phyloP scores from a whole-genome alignment of 306 rosid species.

The Prunus salicina region DNA sequence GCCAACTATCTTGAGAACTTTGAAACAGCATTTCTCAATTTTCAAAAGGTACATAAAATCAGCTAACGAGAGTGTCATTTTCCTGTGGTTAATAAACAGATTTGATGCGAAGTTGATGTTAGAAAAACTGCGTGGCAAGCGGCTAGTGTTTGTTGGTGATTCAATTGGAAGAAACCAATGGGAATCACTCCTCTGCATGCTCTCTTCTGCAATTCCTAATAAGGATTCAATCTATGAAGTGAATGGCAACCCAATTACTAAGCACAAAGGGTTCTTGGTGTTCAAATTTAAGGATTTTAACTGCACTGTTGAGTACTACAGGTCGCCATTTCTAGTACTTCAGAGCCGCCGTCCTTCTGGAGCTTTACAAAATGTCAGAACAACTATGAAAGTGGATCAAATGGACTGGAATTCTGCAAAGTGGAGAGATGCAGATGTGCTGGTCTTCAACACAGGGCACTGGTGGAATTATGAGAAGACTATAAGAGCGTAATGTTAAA shows the following conservation, averaged over 20 bases:
- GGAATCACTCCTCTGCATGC: constrained; percentile 90
- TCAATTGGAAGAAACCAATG: constrained; percentile 93
- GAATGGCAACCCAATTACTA: constrained; percentile 86
- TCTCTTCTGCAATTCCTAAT: constrained; percentile 59
- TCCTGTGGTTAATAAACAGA: constrained; percentile 33
- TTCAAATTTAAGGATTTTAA: constrained; percentile 72
- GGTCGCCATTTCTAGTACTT: constrained; percentile 80
- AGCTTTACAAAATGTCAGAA: constrained; percentile 31
- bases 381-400: constrained; percentile 67
- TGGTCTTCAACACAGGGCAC: constrained; percentile 83
- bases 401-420: constrained; percentile 79
- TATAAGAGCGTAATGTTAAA: constrained; percentile 58
- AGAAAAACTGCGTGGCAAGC: constrained; percentile 62
- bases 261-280: constrained; percentile 84
- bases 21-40: too few species aligned
- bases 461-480: constrained; percentile 93
- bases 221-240: constrained; percentile 80
- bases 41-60: not conserved
- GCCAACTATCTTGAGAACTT: not conserved
- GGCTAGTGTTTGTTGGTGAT: constrained; percentile 79
- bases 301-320: constrained; percentile 78
- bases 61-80: not conserved
- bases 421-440: constrained; percentile 78
- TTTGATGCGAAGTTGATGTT: constrained; percentile 71
- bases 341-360: constrained; percentile 70